A percentile compares a stretch with the other conserved stretches of the same genome.
Conservation (phyloP, 345 rosid species). For the Hibiscus tridactylites region DNA sequence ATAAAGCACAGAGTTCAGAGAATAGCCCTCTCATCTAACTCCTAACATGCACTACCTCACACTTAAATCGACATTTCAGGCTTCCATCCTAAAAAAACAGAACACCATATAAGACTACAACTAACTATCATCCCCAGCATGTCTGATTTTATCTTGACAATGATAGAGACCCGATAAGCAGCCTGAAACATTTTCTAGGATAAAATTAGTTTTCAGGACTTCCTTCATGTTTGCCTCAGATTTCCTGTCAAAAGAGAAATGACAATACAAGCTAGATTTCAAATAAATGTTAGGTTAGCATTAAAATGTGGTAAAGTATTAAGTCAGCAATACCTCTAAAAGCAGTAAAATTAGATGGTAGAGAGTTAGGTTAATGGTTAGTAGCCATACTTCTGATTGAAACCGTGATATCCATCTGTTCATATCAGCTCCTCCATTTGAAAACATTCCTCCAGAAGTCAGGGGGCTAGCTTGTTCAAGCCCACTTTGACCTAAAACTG, state of each 20-base stretch:
- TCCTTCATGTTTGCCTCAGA: slow-evolving; percentile 29
- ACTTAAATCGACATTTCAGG: not conserved
- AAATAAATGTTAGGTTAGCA: slow-evolving; percentile 47
- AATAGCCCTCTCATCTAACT: slow-evolving; percentile 3
- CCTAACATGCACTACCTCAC: not conserved
- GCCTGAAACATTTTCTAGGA: not conserved
- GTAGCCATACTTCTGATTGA: slow-evolving; percentile 99
- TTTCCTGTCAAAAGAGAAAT: slow-evolving; percentile 30
- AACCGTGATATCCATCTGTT: slow-evolving; percentile 87
- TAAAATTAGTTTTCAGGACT: slow-evolving; percentile 1
- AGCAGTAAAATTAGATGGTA: not conserved
- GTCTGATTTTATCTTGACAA: not conserved
- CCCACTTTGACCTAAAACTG: slow-evolving; percentile 96
- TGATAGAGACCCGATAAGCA: not conserved
- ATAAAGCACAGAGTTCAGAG: not conserved
- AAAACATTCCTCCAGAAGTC: slow-evolving; percentile 83
- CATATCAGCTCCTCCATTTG: slow-evolving; percentile 92
- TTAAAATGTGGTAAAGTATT: slow-evolving; percentile 32
- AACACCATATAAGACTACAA: not conserved
- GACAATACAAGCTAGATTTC: slow-evolving; percentile 28
- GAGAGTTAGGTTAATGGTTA: not conserved
- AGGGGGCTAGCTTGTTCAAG: slow-evolving; percentile 93
- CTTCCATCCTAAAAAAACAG: not conserved
- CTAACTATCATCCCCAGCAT: not conserved
- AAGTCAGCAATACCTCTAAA: slow-evolving; percentile 38